A percentile compares a stretch with the other conserved stretches of the same genome.
These are phyloP conservation scores for Starmerella stellata DNA, from an alignment of 805 yeast genomes.

Conservation along the genomic window DNA sequence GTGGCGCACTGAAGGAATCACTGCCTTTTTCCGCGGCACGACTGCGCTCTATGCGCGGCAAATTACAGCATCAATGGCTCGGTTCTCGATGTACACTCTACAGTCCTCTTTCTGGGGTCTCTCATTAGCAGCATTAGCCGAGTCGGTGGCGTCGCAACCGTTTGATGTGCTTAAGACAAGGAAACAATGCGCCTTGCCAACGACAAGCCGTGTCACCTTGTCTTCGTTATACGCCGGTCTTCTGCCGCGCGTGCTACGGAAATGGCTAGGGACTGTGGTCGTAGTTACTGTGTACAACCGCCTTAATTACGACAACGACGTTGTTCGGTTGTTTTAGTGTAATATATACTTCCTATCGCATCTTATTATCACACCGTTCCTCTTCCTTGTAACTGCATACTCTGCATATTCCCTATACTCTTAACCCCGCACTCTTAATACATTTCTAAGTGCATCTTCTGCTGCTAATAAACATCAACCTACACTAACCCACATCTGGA, in stretches of 20 bases:
- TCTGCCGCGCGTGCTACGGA: not conserved
- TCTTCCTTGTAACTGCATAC: too few relatives aligned
- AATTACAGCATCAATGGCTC: conserved; percentile 54
- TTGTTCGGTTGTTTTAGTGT: not conserved
- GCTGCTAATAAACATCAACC: too few relatives aligned
- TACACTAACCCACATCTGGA: too few relatives aligned
- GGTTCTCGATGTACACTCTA: conserved; percentile 70
- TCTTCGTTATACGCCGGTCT: not conserved
- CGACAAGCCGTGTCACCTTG: not conserved
- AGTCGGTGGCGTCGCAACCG: conserved; percentile 69
- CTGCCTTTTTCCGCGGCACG: not conserved
- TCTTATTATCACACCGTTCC: too few relatives aligned
- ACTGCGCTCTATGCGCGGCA: conserved; percentile 34
- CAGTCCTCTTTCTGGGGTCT: conserved; percentile 21
- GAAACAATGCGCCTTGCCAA: conserved; percentile 38
- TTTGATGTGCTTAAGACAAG: conserved; percentile 74
- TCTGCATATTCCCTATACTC: too few relatives aligned
- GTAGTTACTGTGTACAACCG: not conserved
- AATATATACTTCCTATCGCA: too few relatives aligned
- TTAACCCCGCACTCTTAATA: too few relatives aligned
- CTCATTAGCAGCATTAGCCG: conserved; percentile 35
- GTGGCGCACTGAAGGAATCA: not conserved
- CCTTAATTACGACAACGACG: not conserved
- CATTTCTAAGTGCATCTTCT: too few relatives aligned
- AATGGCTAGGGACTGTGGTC: not conserved